Evolutionary conservation across 441 rosid species (phyloP).

Genomic region (Biscutella laevigata): DNA sequence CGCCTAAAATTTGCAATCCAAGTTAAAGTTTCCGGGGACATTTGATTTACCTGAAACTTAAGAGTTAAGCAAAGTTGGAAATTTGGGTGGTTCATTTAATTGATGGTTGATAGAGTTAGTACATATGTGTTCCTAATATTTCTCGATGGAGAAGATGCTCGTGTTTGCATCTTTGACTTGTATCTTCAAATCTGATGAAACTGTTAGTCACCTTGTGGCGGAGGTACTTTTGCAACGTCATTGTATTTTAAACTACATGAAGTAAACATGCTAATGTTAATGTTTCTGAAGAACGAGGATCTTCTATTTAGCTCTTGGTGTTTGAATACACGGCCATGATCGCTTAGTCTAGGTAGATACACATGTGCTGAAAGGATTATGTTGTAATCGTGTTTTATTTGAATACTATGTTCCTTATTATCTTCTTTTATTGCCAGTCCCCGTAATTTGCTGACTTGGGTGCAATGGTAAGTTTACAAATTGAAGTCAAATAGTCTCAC

Average conservation of each 20-base stretch:
- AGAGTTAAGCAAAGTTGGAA: neutral
- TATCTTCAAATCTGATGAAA: neutral
- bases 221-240: neutral
- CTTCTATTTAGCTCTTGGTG: neutral
- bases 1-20: neutral
- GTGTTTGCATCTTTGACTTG: neutral
- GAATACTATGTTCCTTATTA: neutral
- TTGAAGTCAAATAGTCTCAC: neutral
- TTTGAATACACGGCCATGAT: neutral
- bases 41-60: neutral
- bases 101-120: neutral
- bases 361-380: neutral
- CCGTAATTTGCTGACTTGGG: neutral
- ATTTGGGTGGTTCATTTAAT: neutral
- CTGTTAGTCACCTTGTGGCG: constrained; percentile 1
- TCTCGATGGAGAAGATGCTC: neutral
- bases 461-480: neutral
- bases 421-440: neutral
- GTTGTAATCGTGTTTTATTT: neutral
- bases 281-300: neutral
- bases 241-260: neutral
- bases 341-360: neutral
- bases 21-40: neutral
- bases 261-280: constrained; percentile 1
- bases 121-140: neutral